phyloP scores from a whole-genome alignment of 2,329 filamentous ascomycete genomes.

The Cordyceps fumosorosea region DNA sequence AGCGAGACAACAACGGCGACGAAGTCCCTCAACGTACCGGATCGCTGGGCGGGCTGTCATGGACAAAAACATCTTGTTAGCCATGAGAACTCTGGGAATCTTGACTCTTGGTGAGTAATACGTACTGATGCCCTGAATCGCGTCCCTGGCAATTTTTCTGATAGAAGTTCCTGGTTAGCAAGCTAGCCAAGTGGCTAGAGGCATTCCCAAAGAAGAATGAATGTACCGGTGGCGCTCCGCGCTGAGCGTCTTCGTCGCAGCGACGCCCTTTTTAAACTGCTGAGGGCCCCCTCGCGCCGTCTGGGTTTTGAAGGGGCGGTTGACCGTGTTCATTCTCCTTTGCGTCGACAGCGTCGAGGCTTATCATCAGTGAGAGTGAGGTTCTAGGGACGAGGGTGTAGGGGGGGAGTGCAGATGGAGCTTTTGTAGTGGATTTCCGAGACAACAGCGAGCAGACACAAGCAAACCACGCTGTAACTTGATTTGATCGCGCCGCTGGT shows the following conservation, averaged over 20 bases:
- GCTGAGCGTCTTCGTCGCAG: not conserved
- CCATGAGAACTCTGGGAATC: not conserved
- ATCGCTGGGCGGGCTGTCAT: constrained; percentile 11
- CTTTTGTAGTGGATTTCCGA: too few relatives aligned
- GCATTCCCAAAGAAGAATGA: not conserved
- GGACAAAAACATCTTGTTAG: not conserved
- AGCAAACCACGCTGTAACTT: too few relatives aligned
- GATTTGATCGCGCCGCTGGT: too few relatives aligned
- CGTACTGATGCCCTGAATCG: constrained; percentile 15
- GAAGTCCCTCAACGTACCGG: constrained; percentile 3
- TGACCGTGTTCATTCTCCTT: too few relatives aligned
- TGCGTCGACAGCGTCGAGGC: too few relatives aligned
- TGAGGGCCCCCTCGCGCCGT: not conserved
- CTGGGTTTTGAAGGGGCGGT: not conserved
- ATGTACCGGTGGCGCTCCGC: not conserved
- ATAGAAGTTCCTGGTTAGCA: not conserved
- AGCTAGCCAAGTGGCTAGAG: not conserved
- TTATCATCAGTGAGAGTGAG: too few relatives aligned
- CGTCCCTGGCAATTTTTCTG: constrained; percentile 17
- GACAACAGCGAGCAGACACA: too few relatives aligned
- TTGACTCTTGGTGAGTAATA: not conserved
- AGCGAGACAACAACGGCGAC: too few relatives aligned
- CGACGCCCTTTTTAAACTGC: not conserved
- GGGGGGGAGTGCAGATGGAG: too few relatives aligned
- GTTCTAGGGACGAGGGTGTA: too few relatives aligned